Conservation (phyloP, 2,329 filamentous ascomycete genomes). For the Colletotrichum australisinense region DNA sequence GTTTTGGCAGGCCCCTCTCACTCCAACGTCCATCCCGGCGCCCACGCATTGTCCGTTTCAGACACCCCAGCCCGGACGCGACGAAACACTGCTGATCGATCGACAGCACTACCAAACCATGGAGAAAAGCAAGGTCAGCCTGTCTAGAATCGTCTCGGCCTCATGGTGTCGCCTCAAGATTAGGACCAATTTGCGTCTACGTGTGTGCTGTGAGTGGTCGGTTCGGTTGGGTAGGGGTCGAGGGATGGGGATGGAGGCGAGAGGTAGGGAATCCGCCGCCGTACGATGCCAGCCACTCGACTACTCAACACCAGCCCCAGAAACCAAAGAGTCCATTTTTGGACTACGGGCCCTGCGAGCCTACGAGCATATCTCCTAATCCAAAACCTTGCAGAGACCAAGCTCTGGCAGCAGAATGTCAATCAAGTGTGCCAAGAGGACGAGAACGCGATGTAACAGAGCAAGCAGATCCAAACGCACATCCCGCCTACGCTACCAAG, state of each 20-base stretch:
- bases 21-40: conserved; percentile 31
- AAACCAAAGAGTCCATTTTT: conserved; percentile 3
- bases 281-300: not conserved
- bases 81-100: conserved; percentile 35
- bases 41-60: conserved; percentile 34
- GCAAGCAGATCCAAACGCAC: conserved; percentile 12
- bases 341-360: not conserved
- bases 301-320: not conserved
- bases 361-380: not conserved
- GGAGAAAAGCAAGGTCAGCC: not conserved
- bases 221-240: not conserved
- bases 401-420: not conserved
- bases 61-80: conserved; percentile 32
- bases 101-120: conserved; percentile 16
- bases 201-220: not conserved
- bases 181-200: not conserved
- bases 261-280: not conserved
- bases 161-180: not conserved
- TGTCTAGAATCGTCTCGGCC: not conserved
- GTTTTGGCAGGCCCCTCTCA: conserved; percentile 14
- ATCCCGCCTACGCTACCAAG: not conserved
- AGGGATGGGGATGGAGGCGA: not conserved
- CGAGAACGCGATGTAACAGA: conserved; percentile 1
- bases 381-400: not conserved
- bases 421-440: not conserved